These are phyloP conservation scores for Plasmodium vivax DNA, from an alignment of 169 alveolate species.

Conservation along the genomic window DNA sequence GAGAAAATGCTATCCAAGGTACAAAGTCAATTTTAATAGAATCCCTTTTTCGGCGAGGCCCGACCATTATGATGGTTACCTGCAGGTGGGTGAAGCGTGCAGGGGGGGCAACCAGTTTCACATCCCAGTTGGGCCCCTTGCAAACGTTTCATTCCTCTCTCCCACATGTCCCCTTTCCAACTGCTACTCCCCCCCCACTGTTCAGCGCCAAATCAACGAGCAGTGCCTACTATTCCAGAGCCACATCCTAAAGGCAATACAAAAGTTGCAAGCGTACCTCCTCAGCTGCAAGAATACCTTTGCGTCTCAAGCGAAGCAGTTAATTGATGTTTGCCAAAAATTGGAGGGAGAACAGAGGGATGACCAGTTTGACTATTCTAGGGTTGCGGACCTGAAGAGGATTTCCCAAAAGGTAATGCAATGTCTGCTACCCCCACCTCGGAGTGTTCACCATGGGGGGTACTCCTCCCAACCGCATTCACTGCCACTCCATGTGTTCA, in stretches of 20 bases:
- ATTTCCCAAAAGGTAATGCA: slow-evolving; percentile 18
- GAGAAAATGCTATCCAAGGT: slow-evolving; percentile 37
- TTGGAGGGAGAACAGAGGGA: background rate
- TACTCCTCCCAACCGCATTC: background rate
- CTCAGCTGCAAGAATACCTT: slow-evolving; percentile 20
- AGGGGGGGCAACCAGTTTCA: background rate
- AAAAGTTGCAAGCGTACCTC: slow-evolving; percentile 7
- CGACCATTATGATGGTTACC: slow-evolving; percentile 8
- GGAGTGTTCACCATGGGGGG: background rate
- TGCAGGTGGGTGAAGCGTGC: slow-evolving; percentile 21
- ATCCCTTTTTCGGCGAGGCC: slow-evolving; percentile 26
- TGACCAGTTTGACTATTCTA: slow-evolving; percentile 7
- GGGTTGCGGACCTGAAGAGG: slow-evolving; percentile 1
- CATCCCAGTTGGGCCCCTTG: background rate
- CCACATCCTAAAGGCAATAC: slow-evolving; percentile 18
- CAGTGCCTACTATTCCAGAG: background rate
- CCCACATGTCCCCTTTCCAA: background rate
- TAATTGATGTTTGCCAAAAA: slow-evolving; percentile 1
- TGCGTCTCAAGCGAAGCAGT: slow-evolving; percentile 5
- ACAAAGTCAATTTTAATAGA: slow-evolving; percentile 20
- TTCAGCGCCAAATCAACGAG: slow-evolving; percentile 31
- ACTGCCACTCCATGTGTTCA: background rate
- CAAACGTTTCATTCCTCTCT: background rate
- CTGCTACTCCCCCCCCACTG: background rate
- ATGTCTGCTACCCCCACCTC: background rate